Evolutionary conservation across 768 basidiomycete species (phyloP), one percentile per base, ranked within the genome.

Genomic region (Tulasnella sp.): DNA sequence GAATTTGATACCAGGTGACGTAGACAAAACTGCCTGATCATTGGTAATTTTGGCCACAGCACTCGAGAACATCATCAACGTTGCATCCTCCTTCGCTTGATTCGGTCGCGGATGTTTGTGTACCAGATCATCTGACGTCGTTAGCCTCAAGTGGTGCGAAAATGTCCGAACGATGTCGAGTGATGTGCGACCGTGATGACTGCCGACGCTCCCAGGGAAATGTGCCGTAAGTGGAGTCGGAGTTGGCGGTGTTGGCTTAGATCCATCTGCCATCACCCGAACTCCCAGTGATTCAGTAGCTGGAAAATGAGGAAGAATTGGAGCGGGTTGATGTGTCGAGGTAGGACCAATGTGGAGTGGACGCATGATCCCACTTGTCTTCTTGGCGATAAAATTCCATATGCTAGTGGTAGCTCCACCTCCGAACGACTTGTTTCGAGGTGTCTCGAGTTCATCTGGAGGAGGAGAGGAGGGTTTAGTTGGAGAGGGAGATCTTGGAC

Each of bases 1-100:
- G 50, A 81, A 64, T 2, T 58, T 45, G 0, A 81, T 69, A 7
- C 72, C 74, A 1, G 72, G 63, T 1, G 78, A 76, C 0, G 79
- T 74, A 1, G 78, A 79, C 1, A 81, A 61, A 0, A 75, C 58
- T 2, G 60, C 60, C 29, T 62, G 62, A 37, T 62, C 64, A 1
- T 63, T 60, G 37, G 72, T 64, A 9, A 83, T 61, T 12, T 65
- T 67, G 22, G 62, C 60, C 0, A 80, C 58, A 0, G 69, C 62
- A 1, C 65, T 52, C 2, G 65, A 53, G 54, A 74, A 79, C 2
- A 70, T 60, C 63, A 56, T 53, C 19, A 45, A 42, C 2, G 47
- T 57, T 10, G 19, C 60, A 62, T 9, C 54, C 19, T 62, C 56
- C 15, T 60, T 63, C 15, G 58, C 15, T 24, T 43, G 40, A 15